Conservation (phyloP, 306 rosid genomes). For the Myrica gale region DNA sequence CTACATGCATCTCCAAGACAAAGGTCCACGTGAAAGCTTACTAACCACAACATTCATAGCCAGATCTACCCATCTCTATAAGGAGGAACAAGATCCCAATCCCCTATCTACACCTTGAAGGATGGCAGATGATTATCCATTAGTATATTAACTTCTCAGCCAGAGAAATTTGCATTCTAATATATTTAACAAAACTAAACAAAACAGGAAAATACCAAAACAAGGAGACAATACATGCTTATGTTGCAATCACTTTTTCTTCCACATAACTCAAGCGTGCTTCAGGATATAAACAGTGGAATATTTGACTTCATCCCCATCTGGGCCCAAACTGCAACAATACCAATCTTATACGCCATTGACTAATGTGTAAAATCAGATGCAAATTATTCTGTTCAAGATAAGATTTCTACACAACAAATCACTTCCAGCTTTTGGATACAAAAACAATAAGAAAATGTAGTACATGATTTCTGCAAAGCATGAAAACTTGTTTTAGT, state of each 20-base stretch:
- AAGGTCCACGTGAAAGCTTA: background rate
- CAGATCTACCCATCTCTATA: background rate
- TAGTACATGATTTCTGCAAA: background rate
- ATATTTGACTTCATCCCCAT: conserved; percentile 1
- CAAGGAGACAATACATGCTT: background rate
- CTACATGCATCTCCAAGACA: background rate
- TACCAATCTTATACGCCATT: background rate
- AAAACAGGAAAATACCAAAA: background rate
- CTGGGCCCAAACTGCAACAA: background rate
- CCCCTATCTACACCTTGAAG: background rate
- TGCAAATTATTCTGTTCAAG: background rate
- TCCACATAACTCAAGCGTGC: background rate
- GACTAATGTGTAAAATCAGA: background rate
- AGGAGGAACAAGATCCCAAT: background rate
- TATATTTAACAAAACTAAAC: background rate
- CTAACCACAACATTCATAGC: background rate
- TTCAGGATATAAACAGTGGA: background rate
- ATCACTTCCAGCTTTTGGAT: background rate
- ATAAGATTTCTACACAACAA: background rate
- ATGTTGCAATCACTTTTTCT: background rate
- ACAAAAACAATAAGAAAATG: background rate
- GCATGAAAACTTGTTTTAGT: background rate
- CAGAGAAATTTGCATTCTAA: background rate
- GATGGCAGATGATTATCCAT: background rate
- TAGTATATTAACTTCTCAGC: background rate